Evolutionary conservation across 2,329 filamentous ascomycete species (phyloP), one percentile per base, ranked within the genome.

Genomic region (Ophiostoma montium): DNA sequence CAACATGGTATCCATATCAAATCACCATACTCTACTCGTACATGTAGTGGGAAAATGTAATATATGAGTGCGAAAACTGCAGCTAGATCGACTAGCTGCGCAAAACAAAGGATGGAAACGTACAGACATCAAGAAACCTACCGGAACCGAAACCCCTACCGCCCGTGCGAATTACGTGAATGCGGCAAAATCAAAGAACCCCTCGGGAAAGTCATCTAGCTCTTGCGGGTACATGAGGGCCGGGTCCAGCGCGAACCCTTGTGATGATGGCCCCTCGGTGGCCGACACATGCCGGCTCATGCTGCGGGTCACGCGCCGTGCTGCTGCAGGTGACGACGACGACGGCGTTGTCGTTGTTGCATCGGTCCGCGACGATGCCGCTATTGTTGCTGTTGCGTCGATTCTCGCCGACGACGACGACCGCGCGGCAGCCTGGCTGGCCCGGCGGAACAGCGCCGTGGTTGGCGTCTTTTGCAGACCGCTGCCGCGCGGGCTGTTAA

Each of bases 241-340:
- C 7, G 27, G 21, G 13, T 41, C 19, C 15, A 41, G n/a, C 12
- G 27, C 15, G 21, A 27, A 42, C 3, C 30, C 39, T 9, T 31
- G 39, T 2, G 13, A 12, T 9, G 18, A 30, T 2, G 23, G 21
- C 23, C 30, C 21, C 21, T 42, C 39, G 11, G 30, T n/a, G 3
- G 39, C 39, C 8, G 39, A 42, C 3, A 11, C 39, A 16, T 42
- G 19, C 6, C 48, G 45, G 48, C 48, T 54, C 51, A 52, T 52
- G 50, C 53, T 53, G 1, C 53, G 53, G 5, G 53, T 53, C 5
- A 53, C 53, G 7, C 42, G 53, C 12, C 51, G 49, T 2, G 18
- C 12, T 2, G 42, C 23, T 15, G 18, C 12, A 2, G 42, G 31
- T 15, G 45, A 18, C 16, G 15, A n/a, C 11, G n/a, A n/a, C n/a